Percentiles rank a stretch among this genome's conserved stretches.
These are phyloP conservation scores for Peronospora farinosa DNA, from an alignment of 352 stramenopile genomes.

Conservation along the genomic window DNA sequence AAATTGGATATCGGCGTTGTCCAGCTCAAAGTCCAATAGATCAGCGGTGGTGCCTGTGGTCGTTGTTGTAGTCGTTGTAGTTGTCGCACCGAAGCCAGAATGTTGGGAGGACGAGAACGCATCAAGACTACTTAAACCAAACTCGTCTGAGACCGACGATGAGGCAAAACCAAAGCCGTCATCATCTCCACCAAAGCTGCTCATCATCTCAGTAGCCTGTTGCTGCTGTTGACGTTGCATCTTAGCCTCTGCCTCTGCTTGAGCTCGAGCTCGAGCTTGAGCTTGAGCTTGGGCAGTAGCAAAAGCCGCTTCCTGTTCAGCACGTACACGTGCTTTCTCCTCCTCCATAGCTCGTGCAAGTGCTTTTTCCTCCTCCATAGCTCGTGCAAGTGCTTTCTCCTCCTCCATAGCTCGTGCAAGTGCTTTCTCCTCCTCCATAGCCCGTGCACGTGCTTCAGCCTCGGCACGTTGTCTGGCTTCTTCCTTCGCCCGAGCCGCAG, in stretches of 20 bases:
- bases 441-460: conserved; percentile 27
- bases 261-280: conserved; percentile 18
- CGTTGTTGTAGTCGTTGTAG: conserved; percentile 22
- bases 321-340: conserved; percentile 13
- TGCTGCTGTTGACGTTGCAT: conserved; percentile 21
- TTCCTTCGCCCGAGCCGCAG: conserved; percentile 23
- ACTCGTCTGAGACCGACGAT: conserved; percentile 26
- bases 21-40: conserved; percentile 72
- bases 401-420: too few relatives aligned
- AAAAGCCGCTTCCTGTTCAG: conserved; percentile 22
- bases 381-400: conserved; percentile 11
- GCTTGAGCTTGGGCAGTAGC: conserved; percentile 16
- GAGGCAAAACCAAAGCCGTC: conserved; percentile 18
- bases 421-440: conserved; percentile 25
- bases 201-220: conserved; percentile 23
- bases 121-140: conserved; percentile 29
- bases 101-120: conserved; percentile 25
- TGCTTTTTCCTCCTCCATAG: conserved; percentile 6
- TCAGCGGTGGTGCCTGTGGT: conserved; percentile 37
- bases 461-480: conserved; percentile 23
- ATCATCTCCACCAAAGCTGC: conserved; percentile 24
- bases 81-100: conserved; percentile 17
- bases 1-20: conserved; percentile 70
- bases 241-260: conserved; percentile 32
- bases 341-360: conserved; percentile 6